phyloP scores from a whole-genome alignment of 2,329 filamentous ascomycete genomes.

The Monosporascus cannonballus region DNA sequence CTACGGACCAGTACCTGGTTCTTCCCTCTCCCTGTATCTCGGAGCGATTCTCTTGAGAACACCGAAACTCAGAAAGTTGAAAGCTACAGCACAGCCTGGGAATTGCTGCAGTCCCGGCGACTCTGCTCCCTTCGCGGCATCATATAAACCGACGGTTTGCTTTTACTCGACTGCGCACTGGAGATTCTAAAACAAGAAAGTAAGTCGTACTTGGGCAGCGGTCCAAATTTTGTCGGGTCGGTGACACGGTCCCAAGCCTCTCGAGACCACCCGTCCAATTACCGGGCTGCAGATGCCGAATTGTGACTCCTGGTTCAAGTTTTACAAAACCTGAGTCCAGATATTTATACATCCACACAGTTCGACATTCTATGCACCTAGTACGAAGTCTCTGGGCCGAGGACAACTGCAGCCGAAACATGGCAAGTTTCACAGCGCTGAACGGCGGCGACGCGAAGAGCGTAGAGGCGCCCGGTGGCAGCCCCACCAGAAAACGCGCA shows the following conservation, averaged over 20 bases:
- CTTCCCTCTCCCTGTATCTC: not conserved
- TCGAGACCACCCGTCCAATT: not conserved
- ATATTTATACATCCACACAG: not conserved
- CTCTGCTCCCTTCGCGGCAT: not conserved
- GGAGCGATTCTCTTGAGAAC: not conserved
- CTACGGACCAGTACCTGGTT: not conserved
- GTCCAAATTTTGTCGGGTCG: no score
- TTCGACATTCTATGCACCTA: slow-evolving; percentile 21
- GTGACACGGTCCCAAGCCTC: not conserved
- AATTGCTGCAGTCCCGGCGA: not conserved
- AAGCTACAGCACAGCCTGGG: not conserved
- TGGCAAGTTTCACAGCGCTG: slow-evolving; percentile 28
- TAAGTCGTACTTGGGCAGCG: not conserved
- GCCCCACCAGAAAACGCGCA: slow-evolving; percentile 18
- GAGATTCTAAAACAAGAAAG: not conserved
- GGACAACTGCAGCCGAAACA: slow-evolving; percentile 22
- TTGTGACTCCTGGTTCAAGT: slow-evolving; percentile 2
- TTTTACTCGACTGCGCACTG: not conserved
- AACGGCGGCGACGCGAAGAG: slow-evolving; percentile 26
- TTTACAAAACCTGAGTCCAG: not conserved
- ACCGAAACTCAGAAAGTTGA: not conserved
- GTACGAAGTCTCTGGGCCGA: slow-evolving; percentile 17
- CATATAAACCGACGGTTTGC: no score
- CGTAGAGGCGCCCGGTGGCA: slow-evolving; percentile 16
- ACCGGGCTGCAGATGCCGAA: not conserved